Evolutionary conservation across 2,329 filamentous ascomycete genomes (phyloP).

Genomic region (Microcyclospora tardicrescens): DNA sequence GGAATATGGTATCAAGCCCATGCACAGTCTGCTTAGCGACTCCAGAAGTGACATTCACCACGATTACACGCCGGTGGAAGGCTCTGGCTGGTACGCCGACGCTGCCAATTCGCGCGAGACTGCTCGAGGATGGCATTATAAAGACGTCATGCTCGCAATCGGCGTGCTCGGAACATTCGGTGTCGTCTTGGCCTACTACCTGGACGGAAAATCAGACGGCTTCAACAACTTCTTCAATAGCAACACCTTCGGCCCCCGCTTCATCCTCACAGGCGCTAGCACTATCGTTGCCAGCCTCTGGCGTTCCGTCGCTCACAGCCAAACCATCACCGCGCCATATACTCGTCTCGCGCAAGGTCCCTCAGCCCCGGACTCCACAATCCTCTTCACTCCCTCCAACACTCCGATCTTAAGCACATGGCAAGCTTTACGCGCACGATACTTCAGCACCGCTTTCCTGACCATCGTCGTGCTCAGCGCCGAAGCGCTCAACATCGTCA

Average conservation of each 20-base stretch:
- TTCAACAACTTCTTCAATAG: constrained; percentile 13
- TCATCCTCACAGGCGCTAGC: constrained; percentile 9
- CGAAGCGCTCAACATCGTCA: constrained; percentile 10
- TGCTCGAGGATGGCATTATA: constrained; percentile 4
- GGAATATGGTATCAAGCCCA: constrained; percentile 1
- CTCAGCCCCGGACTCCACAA: constrained; percentile 2
- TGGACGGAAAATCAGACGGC: constrained; percentile 6
- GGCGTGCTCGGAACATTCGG: constrained; percentile 6
- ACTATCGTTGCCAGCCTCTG: constrained; percentile 8
- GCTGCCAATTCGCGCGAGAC: background rate
- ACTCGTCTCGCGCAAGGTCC: constrained; percentile 4
- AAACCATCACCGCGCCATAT: constrained; percentile 7
- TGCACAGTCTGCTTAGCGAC: background rate
- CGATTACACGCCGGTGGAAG: constrained; percentile 2
- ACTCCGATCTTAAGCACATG: constrained; percentile 9
- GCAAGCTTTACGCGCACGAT: constrained; percentile 2
- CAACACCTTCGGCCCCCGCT: constrained; percentile 11
- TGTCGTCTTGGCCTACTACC: constrained; percentile 9
- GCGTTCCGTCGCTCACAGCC: constrained; percentile 8
- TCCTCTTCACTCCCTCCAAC: constrained; percentile 8
- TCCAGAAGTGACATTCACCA: too few species aligned
- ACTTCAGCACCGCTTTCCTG: constrained; percentile 6
- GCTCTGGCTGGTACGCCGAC: background rate
- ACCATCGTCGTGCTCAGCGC: constrained; percentile 6
- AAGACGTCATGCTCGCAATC: constrained; percentile 6